A percentile compares a stretch with the other conserved stretches of the same genome.
Evolutionary conservation across 148 eudicot species (phyloP).

Genomic region (Amaranthus cruentus): DNA sequence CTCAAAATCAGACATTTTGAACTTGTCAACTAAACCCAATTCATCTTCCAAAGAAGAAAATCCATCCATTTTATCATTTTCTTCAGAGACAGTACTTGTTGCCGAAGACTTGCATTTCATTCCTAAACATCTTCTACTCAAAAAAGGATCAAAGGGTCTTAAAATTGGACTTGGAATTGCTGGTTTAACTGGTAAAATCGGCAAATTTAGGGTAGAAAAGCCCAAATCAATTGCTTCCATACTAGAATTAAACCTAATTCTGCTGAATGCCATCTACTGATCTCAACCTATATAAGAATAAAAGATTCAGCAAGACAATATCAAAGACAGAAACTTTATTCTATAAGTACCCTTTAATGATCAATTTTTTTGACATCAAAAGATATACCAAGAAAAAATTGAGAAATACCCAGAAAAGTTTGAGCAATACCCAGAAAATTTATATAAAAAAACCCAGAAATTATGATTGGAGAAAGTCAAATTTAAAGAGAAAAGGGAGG

Average conservation of each 20-base stretch:
- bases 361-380: not conserved
- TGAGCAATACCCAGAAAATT: not conserved
- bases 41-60: constrained; percentile 48
- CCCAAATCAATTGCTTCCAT: constrained; percentile 46
- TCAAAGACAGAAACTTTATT: constrained; percentile 8
- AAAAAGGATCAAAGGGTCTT: constrained; percentile 13
- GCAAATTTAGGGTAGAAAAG: constrained; percentile 32
- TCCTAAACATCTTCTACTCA: constrained; percentile 24
- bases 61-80: constrained; percentile 29
- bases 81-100: constrained; percentile 33
- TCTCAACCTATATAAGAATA: constrained; percentile 24
- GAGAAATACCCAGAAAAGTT: constrained; percentile 18
- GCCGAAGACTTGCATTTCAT: constrained; percentile 39
- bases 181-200: constrained; percentile 34
- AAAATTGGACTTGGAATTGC: constrained; percentile 8
- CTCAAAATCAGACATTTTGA: constrained; percentile 65
- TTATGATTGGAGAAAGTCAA: constrained; percentile 11
- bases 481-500: constrained; percentile 1
- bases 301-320: constrained; percentile 4
- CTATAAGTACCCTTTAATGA: not conserved
- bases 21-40: constrained; percentile 68
- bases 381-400: not conserved
- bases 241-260: constrained; percentile 37
- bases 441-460: too few species aligned
- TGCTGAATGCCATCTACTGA: constrained; percentile 49